phyloP scores from a whole-genome alignment of 176 grass and related monocot species.

The Olyra latifolia region DNA sequence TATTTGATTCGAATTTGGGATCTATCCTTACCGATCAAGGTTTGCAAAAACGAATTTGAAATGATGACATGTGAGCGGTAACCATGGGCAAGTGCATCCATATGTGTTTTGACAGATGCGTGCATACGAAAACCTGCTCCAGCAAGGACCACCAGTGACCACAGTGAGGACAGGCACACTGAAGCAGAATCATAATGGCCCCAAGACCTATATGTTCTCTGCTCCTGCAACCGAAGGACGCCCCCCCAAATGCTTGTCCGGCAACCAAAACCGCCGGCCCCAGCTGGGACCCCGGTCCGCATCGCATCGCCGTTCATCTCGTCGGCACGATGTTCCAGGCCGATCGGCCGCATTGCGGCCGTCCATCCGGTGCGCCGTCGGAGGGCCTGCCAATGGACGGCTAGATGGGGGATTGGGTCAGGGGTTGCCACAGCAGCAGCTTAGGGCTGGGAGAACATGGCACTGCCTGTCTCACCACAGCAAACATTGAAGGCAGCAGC shows the following conservation, averaged over 20 bases:
- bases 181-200: conserved; percentile 17
- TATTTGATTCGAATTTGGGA: not conserved
- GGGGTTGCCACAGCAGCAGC: not conserved
- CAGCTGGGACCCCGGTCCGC: not conserved
- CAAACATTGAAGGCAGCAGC: conserved; percentile 36
- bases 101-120: not conserved
- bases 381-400: not conserved
- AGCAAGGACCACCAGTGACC: conserved; percentile 10
- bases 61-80: not conserved
- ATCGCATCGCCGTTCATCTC: not conserved
- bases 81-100: not conserved
- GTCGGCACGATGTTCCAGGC: not conserved
- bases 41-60: not conserved
- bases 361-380: not conserved
- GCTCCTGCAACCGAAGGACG: conserved; percentile 19
- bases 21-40: not conserved
- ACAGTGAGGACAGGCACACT: not conserved
- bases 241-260: not conserved
- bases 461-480: conserved; percentile 32
- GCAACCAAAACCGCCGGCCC: not conserved
- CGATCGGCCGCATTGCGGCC: not conserved
- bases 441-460: conserved; percentile 34
- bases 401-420: not conserved
- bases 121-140: conserved; percentile 13
- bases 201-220: conserved; percentile 15